These are phyloP conservation scores for Toxoplasma gondii DNA, from an alignment of 169 alveolate genomes.

Conservation along the genomic window DNA sequence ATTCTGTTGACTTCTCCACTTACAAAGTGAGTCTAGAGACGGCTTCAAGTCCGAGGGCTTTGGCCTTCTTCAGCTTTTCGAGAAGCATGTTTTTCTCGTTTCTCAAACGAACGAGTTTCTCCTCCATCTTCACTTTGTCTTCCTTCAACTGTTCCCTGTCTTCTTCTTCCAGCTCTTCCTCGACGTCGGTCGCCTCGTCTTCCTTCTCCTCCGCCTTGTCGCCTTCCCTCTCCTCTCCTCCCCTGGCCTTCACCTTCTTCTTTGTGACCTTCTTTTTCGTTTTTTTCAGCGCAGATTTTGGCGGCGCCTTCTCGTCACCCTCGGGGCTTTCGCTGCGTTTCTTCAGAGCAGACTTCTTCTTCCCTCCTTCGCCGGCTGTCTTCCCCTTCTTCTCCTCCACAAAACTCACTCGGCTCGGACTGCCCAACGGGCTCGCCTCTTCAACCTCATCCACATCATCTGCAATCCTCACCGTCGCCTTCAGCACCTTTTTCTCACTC, in stretches of 20 bases:
- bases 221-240: not conserved
- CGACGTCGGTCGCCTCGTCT: slow-evolving; percentile 25
- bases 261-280: not conserved
- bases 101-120: not conserved
- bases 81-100: not conserved
- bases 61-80: slow-evolving; percentile 49
- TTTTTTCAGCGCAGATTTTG: not conserved
- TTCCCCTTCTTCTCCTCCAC: not conserved
- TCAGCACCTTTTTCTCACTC: not conserved
- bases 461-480: not conserved
- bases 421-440: not conserved
- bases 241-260: not conserved
- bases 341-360: not conserved
- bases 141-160: not conserved
- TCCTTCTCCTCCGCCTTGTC: slow-evolving; percentile 58
- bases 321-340: not conserved
- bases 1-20: not conserved
- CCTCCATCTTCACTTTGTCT: not conserved
- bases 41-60: slow-evolving; percentile 64
- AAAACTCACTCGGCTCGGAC: not conserved
- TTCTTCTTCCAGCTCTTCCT: too few species aligned
- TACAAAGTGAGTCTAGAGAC: slow-evolving; percentile 59
- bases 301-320: not conserved
- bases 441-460: not conserved
- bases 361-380: not conserved